A percentile compares a stretch with the other conserved stretches of the same genome.
These are phyloP conservation scores for Antitrichia curtipendula DNA, from an alignment of 225 moss, liverwort and hornwort species.

Conservation along the genomic window DNA sequence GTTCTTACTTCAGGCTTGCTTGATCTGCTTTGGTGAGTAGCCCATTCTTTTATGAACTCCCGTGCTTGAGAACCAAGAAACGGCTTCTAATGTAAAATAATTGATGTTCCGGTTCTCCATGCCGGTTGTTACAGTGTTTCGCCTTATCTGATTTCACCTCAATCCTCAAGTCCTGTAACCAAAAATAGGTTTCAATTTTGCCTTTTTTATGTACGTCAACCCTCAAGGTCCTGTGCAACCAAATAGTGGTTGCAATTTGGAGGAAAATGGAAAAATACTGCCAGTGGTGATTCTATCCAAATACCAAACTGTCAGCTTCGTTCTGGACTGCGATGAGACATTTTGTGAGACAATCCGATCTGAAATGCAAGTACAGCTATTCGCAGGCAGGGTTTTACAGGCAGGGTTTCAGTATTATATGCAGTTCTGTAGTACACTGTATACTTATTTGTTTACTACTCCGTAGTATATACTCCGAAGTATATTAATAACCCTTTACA, in stretches of 20 bases:
- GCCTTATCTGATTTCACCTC: neutral
- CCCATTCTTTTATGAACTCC: constrained; percentile 46
- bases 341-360: neutral
- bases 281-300: neutral
- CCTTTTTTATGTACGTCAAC: neutral
- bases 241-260: neutral
- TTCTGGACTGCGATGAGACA: neutral
- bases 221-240: neutral
- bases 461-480: too few species aligned
- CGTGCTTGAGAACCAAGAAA: constrained; percentile 45
- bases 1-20: constrained; percentile 13
- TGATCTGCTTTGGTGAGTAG: constrained; percentile 21
- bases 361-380: neutral
- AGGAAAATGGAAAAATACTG: neutral
- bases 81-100: constrained; percentile 40
- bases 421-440: neutral
- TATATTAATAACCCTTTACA: neutral
- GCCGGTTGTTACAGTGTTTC: neutral
- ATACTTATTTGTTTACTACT: neutral
- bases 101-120: constrained; percentile 13
- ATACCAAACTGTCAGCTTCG: neutral
- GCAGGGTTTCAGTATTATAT: neutral
- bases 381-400: neutral
- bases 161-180: neutral
- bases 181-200: neutral